Conservation (phyloP, 768 basidiomycete species). For the Leccinum variicolor region DNA sequence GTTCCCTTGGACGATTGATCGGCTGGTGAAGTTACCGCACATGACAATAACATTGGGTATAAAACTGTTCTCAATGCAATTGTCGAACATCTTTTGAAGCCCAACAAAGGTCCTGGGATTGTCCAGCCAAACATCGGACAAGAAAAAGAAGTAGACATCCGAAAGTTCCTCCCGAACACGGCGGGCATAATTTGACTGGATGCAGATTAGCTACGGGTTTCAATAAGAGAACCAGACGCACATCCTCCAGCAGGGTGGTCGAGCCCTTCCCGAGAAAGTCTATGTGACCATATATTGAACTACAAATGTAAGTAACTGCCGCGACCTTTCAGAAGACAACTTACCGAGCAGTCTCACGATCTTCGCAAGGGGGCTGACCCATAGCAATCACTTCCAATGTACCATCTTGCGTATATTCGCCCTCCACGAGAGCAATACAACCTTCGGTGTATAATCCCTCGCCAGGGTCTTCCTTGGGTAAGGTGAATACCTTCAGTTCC, state of each 20-base stretch:
- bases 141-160: conserved; percentile 84
- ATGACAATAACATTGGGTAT: conserved; percentile 88
- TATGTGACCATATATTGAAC: conserved; percentile 92
- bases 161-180: conserved; percentile 67
- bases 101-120: conserved; percentile 78
- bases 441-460: conserved; percentile 97
- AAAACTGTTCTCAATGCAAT: conserved; percentile 82
- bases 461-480: conserved; percentile 73
- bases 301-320: conserved; percentile 30
- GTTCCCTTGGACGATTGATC: conserved; percentile 74
- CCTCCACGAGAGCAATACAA: conserved; percentile 91
- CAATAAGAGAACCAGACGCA: conserved; percentile 34
- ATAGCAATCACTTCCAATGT: conserved; percentile 88
- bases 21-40: conserved; percentile 93
- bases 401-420: conserved; percentile 92
- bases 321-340: conserved; percentile 12
- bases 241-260: conserved; percentile 88
- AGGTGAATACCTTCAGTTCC: conserved; percentile 12
- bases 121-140: conserved; percentile 97
- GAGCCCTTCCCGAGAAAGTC: conserved; percentile 97
- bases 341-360: conserved; percentile 78
- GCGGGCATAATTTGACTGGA: conserved; percentile 56
- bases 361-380: conserved; percentile 96
- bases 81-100: conserved; percentile 82
- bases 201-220: neutral